Percentiles rank a stretch among this genome's conserved stretches.
These are phyloP conservation scores for bread wheat (Triticum aestivum) DNA, from an alignment of 176 grass and related monocot genomes.

Conservation along the genomic window DNA sequence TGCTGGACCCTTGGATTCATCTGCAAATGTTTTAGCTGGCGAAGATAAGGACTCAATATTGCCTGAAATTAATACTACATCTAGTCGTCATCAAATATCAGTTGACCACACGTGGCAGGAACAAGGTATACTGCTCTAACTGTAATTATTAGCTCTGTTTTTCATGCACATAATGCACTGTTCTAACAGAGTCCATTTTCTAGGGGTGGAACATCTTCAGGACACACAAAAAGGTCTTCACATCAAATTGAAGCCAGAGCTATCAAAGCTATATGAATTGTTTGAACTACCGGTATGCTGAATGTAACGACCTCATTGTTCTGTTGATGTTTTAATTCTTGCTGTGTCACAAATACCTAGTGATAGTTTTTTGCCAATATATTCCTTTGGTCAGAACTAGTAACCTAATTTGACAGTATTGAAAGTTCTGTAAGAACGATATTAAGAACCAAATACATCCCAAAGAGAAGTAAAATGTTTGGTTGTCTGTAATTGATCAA, in stretches of 20 bases:
- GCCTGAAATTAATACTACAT: slow-evolving; percentile 26
- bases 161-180: slow-evolving; percentile 15
- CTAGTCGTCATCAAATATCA: slow-evolving; percentile 38
- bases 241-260: slow-evolving; percentile 61
- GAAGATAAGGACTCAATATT: slow-evolving; percentile 37
- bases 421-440: not conserved
- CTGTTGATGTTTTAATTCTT: slow-evolving; percentile 1
- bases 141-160: slow-evolving; percentile 21
- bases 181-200: slow-evolving; percentile 34
- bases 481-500: slow-evolving; percentile 13
- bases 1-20: slow-evolving; percentile 40
- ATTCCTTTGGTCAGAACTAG: not conserved
- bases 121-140: slow-evolving; percentile 40
- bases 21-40: slow-evolving; percentile 26
- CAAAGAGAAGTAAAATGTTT: not conserved
- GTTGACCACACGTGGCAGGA: slow-evolving; percentile 52
- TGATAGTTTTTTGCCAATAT: not conserved
- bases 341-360: not conserved
- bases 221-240: slow-evolving; percentile 63
- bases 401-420: not conserved
- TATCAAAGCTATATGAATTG: slow-evolving; percentile 60
- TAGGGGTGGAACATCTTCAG: slow-evolving; percentile 52
- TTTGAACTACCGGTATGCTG: slow-evolving; percentile 72
- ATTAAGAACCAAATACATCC: slow-evolving; percentile 19
- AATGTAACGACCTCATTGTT: slow-evolving; percentile 20